These are phyloP conservation scores for Lanmaoa pseudosensibilis DNA, from an alignment of 768 basidiomycete species.

Conservation along the genomic window DNA sequence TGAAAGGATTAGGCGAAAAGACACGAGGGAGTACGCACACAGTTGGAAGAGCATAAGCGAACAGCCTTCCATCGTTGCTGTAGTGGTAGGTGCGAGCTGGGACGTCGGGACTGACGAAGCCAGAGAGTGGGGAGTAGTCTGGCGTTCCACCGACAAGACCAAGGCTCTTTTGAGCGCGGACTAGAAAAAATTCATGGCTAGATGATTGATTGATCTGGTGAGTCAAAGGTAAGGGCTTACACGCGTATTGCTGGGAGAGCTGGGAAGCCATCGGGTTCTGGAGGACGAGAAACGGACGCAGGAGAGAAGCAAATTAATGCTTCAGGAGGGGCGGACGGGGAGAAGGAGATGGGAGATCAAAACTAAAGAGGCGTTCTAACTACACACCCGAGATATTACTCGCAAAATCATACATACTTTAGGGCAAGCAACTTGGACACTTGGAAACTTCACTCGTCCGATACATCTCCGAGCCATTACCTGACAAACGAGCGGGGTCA, in stretches of 20 bases:
- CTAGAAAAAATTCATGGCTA: conserved; percentile 40
- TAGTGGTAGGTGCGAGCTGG: conserved; percentile 77
- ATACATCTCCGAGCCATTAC: no score
- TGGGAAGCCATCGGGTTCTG: conserved; percentile 62
- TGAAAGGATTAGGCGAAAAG: conserved; percentile 5
- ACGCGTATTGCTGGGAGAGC: conserved; percentile 81
- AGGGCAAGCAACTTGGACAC: conserved; percentile 7
- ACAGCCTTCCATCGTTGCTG: conserved; percentile 83
- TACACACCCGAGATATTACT: not conserved
- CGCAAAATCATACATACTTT: conserved; percentile 2
- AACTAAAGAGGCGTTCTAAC: conserved; percentile 9
- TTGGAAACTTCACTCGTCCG: no score
- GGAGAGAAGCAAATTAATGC: conserved; percentile 81
- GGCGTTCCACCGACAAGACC: conserved; percentile 85
- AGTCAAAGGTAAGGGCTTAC: conserved; percentile 46
- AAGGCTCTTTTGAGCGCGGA: conserved; percentile 92
- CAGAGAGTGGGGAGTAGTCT: conserved; percentile 62
- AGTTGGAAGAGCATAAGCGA: conserved; percentile 77
- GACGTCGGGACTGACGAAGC: conserved; percentile 65
- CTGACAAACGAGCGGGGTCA: no score
- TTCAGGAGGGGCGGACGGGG: conserved; percentile 41
- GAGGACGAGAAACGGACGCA: conserved; percentile 34
- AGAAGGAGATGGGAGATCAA: conserved; percentile 29
- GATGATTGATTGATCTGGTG: conserved; percentile 13
- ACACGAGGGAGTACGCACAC: conserved; percentile 50